A percentile compares a stretch with the other conserved stretches of the same genome.
These are phyloP conservation scores for Juglanconis juglandina DNA, from an alignment of 2,329 filamentous ascomycete species.

Conservation along the genomic window DNA sequence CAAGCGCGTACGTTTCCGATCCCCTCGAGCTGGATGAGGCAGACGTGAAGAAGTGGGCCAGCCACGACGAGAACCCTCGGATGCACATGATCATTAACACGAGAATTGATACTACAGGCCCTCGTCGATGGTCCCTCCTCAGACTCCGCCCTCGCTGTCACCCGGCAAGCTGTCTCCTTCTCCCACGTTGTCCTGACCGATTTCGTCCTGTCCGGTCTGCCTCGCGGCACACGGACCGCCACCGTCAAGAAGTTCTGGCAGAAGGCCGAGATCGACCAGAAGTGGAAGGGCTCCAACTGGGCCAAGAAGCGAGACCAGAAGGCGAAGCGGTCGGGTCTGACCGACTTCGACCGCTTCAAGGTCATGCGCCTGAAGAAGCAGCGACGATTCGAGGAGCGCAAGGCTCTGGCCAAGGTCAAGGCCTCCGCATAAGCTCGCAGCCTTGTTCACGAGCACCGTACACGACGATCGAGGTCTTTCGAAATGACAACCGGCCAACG, in stretches of 20 bases:
- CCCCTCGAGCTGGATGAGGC: constrained; percentile 3
- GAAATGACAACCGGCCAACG: constrained; percentile 28
- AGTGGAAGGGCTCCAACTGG: constrained; percentile 89
- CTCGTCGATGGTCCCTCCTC: constrained; percentile 92
- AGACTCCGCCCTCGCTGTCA: constrained; percentile 73
- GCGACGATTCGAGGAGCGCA: constrained; percentile 96
- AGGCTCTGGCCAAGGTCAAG: constrained; percentile 91
- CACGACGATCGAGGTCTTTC: constrained; percentile 12
- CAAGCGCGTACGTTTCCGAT: constrained; percentile 83
- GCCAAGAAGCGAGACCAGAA: constrained; percentile 88
- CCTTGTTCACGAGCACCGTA: constrained; percentile 27
- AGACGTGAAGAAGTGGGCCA: constrained; percentile 2
- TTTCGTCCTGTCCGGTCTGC: constrained; percentile 80
- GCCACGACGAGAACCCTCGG: constrained; percentile 8
- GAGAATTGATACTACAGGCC: constrained; percentile 56
- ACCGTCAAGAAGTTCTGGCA: constrained; percentile 87
- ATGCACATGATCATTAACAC: constrained; percentile 27
- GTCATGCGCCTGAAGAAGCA: constrained; percentile 99
- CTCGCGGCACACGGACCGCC: constrained; percentile 78
- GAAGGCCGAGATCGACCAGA: constrained; percentile 83
- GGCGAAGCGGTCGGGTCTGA: constrained; percentile 83
- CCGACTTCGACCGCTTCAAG: constrained; percentile 99
- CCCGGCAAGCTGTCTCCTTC: constrained; percentile 83
- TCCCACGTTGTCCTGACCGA: constrained; percentile 83
- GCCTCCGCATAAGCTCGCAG: constrained; percentile 62